phyloP scores from a whole-genome alignment of 768 basidiomycete species.

The Goffeauzyma gilvescens region DNA sequence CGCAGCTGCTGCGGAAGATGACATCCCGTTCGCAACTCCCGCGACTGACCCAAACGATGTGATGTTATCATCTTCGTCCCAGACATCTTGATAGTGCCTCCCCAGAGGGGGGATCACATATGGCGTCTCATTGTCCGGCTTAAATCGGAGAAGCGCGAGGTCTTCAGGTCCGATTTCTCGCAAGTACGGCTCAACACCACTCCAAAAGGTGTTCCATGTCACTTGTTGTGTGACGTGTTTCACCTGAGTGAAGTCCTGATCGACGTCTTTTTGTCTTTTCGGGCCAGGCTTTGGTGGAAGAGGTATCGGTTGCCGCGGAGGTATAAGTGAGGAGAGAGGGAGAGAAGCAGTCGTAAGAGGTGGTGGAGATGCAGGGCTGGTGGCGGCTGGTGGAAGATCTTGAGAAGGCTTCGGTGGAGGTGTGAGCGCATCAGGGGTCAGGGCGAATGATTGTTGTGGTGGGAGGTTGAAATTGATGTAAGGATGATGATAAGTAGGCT shows the following conservation, averaged over 20 bases:
- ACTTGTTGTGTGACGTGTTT: conserved; percentile 47
- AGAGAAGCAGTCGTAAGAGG: neutral
- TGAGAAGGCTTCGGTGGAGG: too few relatives aligned
- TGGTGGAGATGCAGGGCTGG: conserved; percentile 18
- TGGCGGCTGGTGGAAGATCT: conserved; percentile 18
- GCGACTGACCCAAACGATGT: conserved; percentile 4
- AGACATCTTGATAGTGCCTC: conserved; percentile 69
- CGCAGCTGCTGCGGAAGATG: neutral
- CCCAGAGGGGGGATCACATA: conserved; percentile 72
- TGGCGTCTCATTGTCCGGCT: conserved; percentile 67
- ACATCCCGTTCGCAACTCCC: conserved; percentile 16
- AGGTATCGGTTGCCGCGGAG: conserved; percentile 24
- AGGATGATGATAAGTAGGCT: too few relatives aligned
- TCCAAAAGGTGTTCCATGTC: conserved; percentile 50
- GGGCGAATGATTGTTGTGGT: too few relatives aligned
- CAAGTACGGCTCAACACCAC: conserved; percentile 73
- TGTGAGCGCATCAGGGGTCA: too few relatives aligned
- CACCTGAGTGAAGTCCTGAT: conserved; percentile 68
- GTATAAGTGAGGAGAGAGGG: conserved; percentile 15
- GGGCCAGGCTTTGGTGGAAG: conserved; percentile 30
- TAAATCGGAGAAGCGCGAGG: conserved; percentile 74
- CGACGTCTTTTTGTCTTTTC: conserved; percentile 49
- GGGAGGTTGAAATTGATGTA: too few relatives aligned
- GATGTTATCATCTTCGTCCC: conserved; percentile 72
- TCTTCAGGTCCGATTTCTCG: conserved; percentile 86